Evolutionary conservation across 208 protist genomes (phyloP), one percentile per base, ranked within the genome.

Genomic region (Naegleria lovaniensis): DNA sequence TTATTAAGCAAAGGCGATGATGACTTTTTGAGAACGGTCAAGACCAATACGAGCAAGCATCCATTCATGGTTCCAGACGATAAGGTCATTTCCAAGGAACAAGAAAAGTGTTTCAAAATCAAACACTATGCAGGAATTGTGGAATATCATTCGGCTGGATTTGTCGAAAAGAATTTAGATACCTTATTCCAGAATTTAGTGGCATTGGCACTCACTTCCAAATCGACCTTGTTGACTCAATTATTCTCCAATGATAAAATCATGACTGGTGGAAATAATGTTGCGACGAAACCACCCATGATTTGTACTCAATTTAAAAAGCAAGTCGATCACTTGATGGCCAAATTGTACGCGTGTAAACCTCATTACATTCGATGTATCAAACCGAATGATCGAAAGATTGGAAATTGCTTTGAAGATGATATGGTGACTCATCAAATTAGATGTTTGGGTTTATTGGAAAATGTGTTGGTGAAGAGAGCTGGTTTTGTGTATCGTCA

Each of bases 101-200:
- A 41, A 92, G 94, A 92, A 93, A 94, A 85, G 88, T 85, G 40
- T 25, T 94, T 94, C 59, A 84, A 89, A 48, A 91, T 99, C 39
- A 95, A 97, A 91, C 98, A 99, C 93, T 99, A 99, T 94, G 98
- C 98, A 43, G 98, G 98, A 58, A 95, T 96, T 88, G 97, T 98
- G 38, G 93, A 95, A 38, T 99, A 99, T 94, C 94, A 95, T 88
- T 92, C 94, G 0, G 93, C 95, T 0, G 97, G 97, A 36, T 99
- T 99, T 92, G 95, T 96, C 19, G 95, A 96, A 51, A 96, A 97
- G 48, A 99, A 99, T 92, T 98, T 96, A 76, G 98, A 99, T 91
- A 89, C 95, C 15, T 93, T 99, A 7, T 67, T 83, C 11, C 83
- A 86, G 15, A 41, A 22, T 58, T n/a, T 92, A 5, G 39, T 90